phyloP scores from a whole-genome alignment of 768 basidiomycete species.

The Phylloporus arenicola region DNA sequence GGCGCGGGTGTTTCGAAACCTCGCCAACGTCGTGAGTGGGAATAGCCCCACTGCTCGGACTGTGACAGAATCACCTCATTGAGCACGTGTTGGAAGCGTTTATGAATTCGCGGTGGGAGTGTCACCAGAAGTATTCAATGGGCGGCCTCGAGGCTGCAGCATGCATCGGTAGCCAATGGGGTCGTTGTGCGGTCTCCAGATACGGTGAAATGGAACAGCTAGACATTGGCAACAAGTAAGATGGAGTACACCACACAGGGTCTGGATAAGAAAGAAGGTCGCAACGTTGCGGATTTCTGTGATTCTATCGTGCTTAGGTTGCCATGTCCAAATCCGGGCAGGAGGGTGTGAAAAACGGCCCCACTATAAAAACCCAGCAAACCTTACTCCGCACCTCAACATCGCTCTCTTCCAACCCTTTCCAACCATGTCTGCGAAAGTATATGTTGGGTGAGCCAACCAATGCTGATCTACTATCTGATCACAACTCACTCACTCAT shows the following conservation, averaged over 20 bases:
- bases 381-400: slow-evolving; percentile 10
- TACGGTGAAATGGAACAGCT: too few species aligned
- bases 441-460: slow-evolving; percentile 30
- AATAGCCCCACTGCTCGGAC: background rate
- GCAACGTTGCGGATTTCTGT: slow-evolving; percentile 5
- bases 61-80: background rate
- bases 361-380: slow-evolving; percentile 25
- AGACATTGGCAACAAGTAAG: too few species aligned
- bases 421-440: slow-evolving; percentile 27
- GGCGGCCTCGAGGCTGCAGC: slow-evolving; percentile 12
- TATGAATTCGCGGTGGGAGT: background rate
- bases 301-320: background rate
- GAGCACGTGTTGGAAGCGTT: slow-evolving; percentile 3
- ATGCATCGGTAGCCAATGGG: background rate
- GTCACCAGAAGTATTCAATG: background rate
- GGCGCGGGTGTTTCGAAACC: background rate
- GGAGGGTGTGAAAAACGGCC: slow-evolving; percentile 29
- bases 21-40: background rate
- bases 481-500: background rate
- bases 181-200: background rate
- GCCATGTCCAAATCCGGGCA: slow-evolving; percentile 22
- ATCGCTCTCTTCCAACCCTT: slow-evolving; percentile 13
- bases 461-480: background rate
- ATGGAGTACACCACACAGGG: background rate
- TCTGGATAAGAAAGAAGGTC: slow-evolving; percentile 9